Base-by-base conservation (phyloP, 2,329 filamentous ascomycete genomes). In the Rachicladosporium sp. region DNA sequence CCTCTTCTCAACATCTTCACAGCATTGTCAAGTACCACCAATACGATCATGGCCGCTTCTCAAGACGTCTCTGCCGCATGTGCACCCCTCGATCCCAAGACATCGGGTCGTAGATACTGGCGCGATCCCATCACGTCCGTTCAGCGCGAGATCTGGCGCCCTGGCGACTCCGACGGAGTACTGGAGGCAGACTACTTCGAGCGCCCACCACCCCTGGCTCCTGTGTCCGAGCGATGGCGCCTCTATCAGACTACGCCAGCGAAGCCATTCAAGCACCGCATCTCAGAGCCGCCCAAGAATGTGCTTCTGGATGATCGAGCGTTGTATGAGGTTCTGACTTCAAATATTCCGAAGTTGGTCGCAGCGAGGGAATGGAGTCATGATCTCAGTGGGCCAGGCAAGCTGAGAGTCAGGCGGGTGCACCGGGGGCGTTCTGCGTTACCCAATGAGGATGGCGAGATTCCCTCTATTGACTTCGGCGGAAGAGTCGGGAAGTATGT, bases 281-380 rank as follows among this genome's bases (percentile, higher is more conserved):
- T 42, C n/a, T 33, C 11, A 2, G 40, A 42, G 39, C 60, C 60
- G 6, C 63, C 62, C 2, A 53, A 49, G 11, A 58, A 58, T 34
- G 56, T 62, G n/a, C 56, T 60, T 30, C 56, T 66, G 2, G 63
- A 67, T 42, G 63, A 67, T 36, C 44, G 46, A 10, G 57, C 61
- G 3, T 58, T 53, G 13, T 56, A 56, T 38, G 52, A 55, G 3
- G 53, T 66, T 6, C 47, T 51, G 11, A 34, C 38, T 4, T 59
- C 59, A 15, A 49, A 57, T 15, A 50, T 50, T 8, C 46, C 49
- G 10, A 42, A 44, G 9, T 36, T 43, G 19, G 44, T 46, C 11
- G 57, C 59, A 37, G 50, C 40, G 1, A 36, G 45, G 10, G 58
- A 47, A 40, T 66, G 63, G 63, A 49, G 56, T 0, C 56, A 56